Conservation (phyloP, 2,329 filamentous ascomycete genomes). For the Ceratocystis cacaofunesta region DNA sequence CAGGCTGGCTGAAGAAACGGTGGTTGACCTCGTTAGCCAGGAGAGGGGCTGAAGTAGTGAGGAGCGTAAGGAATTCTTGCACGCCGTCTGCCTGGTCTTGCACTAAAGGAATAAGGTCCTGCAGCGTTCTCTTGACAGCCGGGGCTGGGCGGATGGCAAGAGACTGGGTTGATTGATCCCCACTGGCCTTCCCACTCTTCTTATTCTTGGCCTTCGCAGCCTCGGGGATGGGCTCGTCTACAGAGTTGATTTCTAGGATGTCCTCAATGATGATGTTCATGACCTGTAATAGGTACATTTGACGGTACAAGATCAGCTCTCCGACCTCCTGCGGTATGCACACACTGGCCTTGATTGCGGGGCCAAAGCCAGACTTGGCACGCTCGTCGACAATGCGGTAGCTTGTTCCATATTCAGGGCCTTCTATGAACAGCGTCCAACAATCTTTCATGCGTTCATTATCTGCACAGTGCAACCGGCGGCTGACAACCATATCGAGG, state of each 20-base stretch:
- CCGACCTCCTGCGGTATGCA: conserved; percentile 23
- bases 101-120: conserved; percentile 23
- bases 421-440: conserved; percentile 27
- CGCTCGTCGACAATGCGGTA: conserved; percentile 19
- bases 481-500: conserved; percentile 23
- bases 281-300: conserved; percentile 25
- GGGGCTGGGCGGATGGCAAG: conserved; percentile 23
- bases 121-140: conserved; percentile 22
- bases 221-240: conserved; percentile 18
- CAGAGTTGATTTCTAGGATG: conserved; percentile 28
- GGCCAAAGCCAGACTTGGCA: conserved; percentile 15
- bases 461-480: conserved; percentile 23
- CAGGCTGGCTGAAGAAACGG: conserved; percentile 28
- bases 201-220: conserved; percentile 1
- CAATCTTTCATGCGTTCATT: conserved; percentile 21
- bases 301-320: conserved; percentile 28
- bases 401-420: conserved; percentile 26
- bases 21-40: conserved; percentile 25
- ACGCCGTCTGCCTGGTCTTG: conserved; percentile 24
- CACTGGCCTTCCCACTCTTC: background rate
- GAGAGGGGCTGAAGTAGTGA: conserved; percentile 24
- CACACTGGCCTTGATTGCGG: conserved; percentile 19
- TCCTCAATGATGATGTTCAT: conserved; percentile 31
- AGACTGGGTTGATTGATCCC: conserved; percentile 22
- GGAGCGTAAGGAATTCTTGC: conserved; percentile 25